Base-by-base conservation (phyloP, 83 land plant species). In the Larix sibirica region DNA sequence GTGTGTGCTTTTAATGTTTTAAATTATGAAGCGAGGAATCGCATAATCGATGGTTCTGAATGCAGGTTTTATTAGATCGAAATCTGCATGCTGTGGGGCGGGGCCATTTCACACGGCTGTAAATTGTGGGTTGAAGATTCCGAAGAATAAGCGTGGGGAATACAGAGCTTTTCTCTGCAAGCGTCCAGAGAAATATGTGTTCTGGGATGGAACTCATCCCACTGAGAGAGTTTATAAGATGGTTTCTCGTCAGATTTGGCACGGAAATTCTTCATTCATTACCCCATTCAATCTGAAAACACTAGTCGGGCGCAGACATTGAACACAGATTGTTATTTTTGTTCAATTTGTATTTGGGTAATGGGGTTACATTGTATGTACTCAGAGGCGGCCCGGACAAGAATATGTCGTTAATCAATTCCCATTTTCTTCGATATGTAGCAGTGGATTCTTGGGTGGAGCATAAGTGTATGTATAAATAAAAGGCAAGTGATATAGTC, bases 161-260 rank as follows among this genome's bases (percentile, higher is more conserved):
- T 65, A 65, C 69, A 65, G 3, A 65, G 8, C 69, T 10, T 65
- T 24, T 24, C 28, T 65, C 1, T 65, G 69, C 31, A 65, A 8
- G 31, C 12, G 23, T 24, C 69, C 36, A 26, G 24, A 21, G 2
- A 23, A 12, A 65, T 65, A 65, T 12, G 9, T 65, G 14, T 65
- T 65, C 14, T 65, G 69, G 69, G 69, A 65, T 26, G 69, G 69
- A 65, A 65, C 69, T 65, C 69, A 65, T 65, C 69, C 69, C 6
- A 65, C 69, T 3, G 69, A 65, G 31, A 65, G 31, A 65, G 24
- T 65, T 9, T 65, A 65, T 28, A 5, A 12, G 69, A 23, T 65
- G 69, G 14, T 65, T 65, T 7, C 31, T 26, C 69, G 14, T 10
- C 69, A 65, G 28, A 28, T 65, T 24, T 65, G 69, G 69, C 1